These are phyloP conservation scores for Wickerhamiella nectarea DNA, from an alignment of 805 yeast genomes.

Conservation along the genomic window DNA sequence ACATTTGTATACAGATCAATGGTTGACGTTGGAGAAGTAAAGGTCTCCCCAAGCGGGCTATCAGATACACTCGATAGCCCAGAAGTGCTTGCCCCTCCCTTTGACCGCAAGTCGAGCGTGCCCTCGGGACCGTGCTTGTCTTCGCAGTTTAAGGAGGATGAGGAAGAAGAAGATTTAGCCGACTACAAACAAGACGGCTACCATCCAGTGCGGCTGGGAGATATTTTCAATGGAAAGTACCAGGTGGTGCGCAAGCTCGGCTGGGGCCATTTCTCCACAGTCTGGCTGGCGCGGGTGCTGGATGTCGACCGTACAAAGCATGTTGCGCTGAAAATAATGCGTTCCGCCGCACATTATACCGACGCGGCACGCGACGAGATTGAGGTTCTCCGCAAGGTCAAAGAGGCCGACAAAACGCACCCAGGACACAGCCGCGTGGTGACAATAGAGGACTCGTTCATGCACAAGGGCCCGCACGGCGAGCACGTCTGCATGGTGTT, in stretches of 20 bases:
- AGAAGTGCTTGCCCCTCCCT: not conserved
- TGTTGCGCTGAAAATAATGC: slow-evolving; percentile 88
- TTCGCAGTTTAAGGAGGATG: slow-evolving; percentile 4
- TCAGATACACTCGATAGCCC: not conserved
- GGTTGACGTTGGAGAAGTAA: slow-evolving; percentile 4
- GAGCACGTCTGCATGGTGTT: slow-evolving; percentile 92
- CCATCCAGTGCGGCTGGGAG: slow-evolving; percentile 88
- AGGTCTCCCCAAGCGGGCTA: not conserved
- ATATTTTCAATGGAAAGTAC: slow-evolving; percentile 64
- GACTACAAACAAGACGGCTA: slow-evolving; percentile 92
- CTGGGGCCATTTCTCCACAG: slow-evolving; percentile 98
- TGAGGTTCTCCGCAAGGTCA: slow-evolving; percentile 50
- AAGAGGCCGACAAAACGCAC: slow-evolving; percentile 50
- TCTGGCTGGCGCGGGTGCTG: slow-evolving; percentile 69
- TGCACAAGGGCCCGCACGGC: slow-evolving; percentile 84
- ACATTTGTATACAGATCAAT: not conserved
- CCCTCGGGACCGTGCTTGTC: not conserved
- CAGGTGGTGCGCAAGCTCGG: slow-evolving; percentile 79
- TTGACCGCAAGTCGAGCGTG: slow-evolving; percentile 4
- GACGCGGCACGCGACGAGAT: slow-evolving; percentile 94
- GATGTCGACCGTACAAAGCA: slow-evolving; percentile 41
- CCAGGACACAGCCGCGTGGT: slow-evolving; percentile 77
- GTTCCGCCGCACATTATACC: slow-evolving; percentile 80
- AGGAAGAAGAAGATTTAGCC: slow-evolving; percentile 68
- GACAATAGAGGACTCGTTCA: slow-evolving; percentile 67